Evolutionary conservation across 805 yeast species (phyloP), one percentile per base, ranked within the genome.

Genomic region (Maudiozyma turicensis): DNA sequence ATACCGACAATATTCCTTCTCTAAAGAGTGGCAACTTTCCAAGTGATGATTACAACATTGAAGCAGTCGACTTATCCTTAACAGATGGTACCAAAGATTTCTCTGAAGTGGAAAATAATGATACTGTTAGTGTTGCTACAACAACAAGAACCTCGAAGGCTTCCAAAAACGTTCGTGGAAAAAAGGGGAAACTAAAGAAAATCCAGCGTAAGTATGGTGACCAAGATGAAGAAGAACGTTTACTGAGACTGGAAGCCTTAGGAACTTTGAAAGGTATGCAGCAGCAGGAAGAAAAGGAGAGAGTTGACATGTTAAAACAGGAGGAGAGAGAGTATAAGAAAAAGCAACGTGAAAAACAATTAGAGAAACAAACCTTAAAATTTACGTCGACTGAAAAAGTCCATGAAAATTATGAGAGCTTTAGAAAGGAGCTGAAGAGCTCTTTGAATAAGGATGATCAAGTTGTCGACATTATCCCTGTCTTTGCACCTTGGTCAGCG

Each of bases 401-500:
- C 61, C 73, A 63, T 63, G 77, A 64, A 59, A 70, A 63, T 52
- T 72, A 63, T 60, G 71, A 62, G 54, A 73, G 68, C 55, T 75
- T 73, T 46, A 69, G 58, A 45, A 56, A 60, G 14, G 76, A 72
- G 50, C 40, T 71, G 30, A 61, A 63, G 13, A 60, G 69, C 13
- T 54, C 54, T 0, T 49, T 66, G 6, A 45, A 56, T 13, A 49
- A 55, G 13, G 73, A 70, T 1, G 95, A 86, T 59, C 68, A 59
- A 3, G 69, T 86, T 9, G 58, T 72, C 9, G 86, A 81, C 50
- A 80, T 85, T 6, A 76, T 91, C 10, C 95, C 96, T 0, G 81
- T 87, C 15, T 91, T 89, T 73, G 97, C 93, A 0, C 99, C 99
- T 2, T 93, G 96, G 96, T 67, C 77, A 10, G 75, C 97, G 0